phyloP scores from a whole-genome alignment of 2,329 filamentous ascomycete species.

The Camillea tinctor region DNA sequence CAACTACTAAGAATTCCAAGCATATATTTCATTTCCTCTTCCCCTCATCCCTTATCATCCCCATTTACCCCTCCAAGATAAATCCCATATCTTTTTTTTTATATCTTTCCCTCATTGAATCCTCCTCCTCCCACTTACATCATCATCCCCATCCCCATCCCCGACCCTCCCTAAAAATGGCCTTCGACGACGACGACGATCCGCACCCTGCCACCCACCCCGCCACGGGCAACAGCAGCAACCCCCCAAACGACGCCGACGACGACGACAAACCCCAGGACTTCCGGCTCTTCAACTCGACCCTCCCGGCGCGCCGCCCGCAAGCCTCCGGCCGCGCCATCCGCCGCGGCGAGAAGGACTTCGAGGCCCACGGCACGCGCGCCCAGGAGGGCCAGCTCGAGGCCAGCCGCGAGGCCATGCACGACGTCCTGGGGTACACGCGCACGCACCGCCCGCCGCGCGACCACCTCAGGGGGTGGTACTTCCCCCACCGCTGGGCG shows the following conservation, averaged over 20 bases:
- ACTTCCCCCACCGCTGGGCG: constrained; percentile 63
- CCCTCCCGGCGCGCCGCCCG: constrained; percentile 41
- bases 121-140: too few relatives aligned
- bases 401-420: constrained; percentile 82
- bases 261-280: constrained; percentile 82
- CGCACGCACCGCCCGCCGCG: constrained; percentile 71
- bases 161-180: too few relatives aligned
- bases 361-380: constrained; percentile 85
- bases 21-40: too few relatives aligned
- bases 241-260: constrained; percentile 44
- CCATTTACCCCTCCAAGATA: too few relatives aligned
- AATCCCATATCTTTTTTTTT: too few relatives aligned
- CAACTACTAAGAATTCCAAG: too few relatives aligned
- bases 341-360: constrained; percentile 94
- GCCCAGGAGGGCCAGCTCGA: constrained; percentile 77
- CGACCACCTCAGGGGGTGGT: constrained; percentile 67
- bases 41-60: too few relatives aligned
- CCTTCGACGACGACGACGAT: constrained; percentile 29
- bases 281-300: constrained; percentile 68
- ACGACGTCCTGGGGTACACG: constrained; percentile 77
- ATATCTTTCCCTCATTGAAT: too few relatives aligned
- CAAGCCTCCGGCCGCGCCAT: constrained; percentile 60
- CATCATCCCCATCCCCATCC: too few relatives aligned
- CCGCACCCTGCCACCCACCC: constrained; percentile 4
- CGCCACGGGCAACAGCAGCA: constrained; percentile 22